A percentile compares a stretch with the other conserved stretches of the same genome.
Conservation (phyloP, 1,284 basidiomycete species). For the Coniferiporia sulphurascens region DNA sequence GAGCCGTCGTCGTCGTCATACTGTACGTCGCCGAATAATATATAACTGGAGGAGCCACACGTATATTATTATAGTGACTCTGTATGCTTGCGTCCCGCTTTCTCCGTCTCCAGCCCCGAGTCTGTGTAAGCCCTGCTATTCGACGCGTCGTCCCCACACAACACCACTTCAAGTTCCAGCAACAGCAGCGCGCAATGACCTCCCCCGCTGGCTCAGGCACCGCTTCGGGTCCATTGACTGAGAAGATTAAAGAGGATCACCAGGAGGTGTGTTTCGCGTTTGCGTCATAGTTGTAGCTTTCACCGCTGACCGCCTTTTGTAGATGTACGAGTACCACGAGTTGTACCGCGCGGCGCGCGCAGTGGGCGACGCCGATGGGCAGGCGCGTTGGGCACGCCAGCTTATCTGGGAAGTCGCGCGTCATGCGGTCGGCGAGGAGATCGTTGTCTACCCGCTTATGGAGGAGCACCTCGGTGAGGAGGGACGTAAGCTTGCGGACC, state of each 20-base stretch:
- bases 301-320: conserved; percentile 39
- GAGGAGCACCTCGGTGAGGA: conserved; percentile 52
- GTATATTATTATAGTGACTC: no score
- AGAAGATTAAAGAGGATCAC: conserved; percentile 21
- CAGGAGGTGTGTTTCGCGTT: conserved; percentile 32
- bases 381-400: conserved; percentile 52
- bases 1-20: no score
- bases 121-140: no score
- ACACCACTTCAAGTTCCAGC: no score
- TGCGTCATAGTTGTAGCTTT: conserved; percentile 52
- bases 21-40: no score
- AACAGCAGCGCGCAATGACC: background rate
- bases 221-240: conserved; percentile 18
- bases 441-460: conserved; percentile 64
- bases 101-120: no score
- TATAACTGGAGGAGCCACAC: no score
- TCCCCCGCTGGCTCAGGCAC: background rate
- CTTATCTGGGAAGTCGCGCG: conserved; percentile 57
- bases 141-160: no score
- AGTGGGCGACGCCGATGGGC: conserved; percentile 40
- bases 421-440: conserved; percentile 61
- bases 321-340: conserved; percentile 56
- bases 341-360: conserved; percentile 38
- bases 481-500: conserved; percentile 49
- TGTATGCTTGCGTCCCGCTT: no score